A percentile compares a stretch with the other conserved stretches of the same genome.
Conservation (phyloP, 176 grass and related monocot species). For the Luzula sylvatica region DNA sequence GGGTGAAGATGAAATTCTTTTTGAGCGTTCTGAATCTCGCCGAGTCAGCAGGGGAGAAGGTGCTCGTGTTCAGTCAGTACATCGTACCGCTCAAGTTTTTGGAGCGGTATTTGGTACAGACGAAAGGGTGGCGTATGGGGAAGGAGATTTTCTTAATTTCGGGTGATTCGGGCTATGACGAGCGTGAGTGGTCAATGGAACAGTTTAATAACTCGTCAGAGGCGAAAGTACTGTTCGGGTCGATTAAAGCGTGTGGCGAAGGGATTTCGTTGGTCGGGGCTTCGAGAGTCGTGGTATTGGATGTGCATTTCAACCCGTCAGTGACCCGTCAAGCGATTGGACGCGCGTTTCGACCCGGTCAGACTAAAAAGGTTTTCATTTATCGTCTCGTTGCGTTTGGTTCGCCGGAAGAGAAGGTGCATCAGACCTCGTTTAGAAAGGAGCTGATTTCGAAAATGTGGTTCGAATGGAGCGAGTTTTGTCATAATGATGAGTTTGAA, state of each 20-base stretch:
- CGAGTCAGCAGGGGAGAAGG: slow-evolving; percentile 64
- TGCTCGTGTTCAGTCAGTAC: slow-evolving; percentile 88
- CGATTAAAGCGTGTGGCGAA: slow-evolving; percentile 94
- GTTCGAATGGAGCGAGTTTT: slow-evolving; percentile 92
- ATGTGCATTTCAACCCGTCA: slow-evolving; percentile 91
- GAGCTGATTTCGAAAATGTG: slow-evolving; percentile 83
- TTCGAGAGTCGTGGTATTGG: slow-evolving; percentile 73
- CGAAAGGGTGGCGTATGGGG: slow-evolving; percentile 67
- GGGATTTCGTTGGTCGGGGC: slow-evolving; percentile 89
- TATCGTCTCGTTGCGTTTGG: slow-evolving; percentile 80
- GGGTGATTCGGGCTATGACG: slow-evolving; percentile 59
- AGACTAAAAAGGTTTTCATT: slow-evolving; percentile 69
- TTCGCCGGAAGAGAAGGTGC: slow-evolving; percentile 50
- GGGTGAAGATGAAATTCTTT: slow-evolving; percentile 89
- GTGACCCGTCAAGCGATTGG: slow-evolving; percentile 96
- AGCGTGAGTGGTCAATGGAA: slow-evolving; percentile 60
- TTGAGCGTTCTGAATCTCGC: slow-evolving; percentile 65
- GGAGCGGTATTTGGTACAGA: slow-evolving; percentile 66
- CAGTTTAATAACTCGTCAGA: slow-evolving; percentile 76
- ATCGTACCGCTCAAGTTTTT: slow-evolving; percentile 80
- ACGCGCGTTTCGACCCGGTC: slow-evolving; percentile 74
- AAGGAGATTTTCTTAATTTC: slow-evolving; percentile 88
- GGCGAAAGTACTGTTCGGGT: slow-evolving; percentile 87
- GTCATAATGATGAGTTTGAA: slow-evolving; percentile 42
- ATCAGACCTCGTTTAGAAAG: slow-evolving; percentile 61